phyloP scores from a whole-genome alignment of 1,139 yeast species.

The Barnettozyma hawaiiensis region DNA sequence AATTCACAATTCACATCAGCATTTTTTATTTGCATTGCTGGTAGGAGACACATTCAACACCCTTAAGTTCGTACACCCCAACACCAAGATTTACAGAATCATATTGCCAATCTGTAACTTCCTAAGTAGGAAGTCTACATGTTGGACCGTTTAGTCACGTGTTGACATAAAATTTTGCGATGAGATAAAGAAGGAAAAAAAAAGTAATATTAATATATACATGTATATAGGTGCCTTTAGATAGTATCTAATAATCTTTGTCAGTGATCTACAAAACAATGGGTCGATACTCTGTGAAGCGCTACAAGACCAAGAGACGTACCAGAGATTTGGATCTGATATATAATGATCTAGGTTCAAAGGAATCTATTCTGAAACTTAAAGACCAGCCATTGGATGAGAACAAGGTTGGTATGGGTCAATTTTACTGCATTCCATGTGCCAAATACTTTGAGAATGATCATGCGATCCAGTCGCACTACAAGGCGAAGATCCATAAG shows the following conservation, averaged over 20 bases:
- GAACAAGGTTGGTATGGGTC: constrained; percentile 89
- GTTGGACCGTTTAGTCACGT: background rate
- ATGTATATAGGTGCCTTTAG: background rate
- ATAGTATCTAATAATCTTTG: background rate
- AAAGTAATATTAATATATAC: too few species aligned
- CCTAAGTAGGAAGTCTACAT: constrained; percentile 16
- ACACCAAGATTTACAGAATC: constrained; percentile 1
- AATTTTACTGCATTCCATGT: constrained; percentile 90
- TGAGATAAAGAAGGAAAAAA: constrained; percentile 8
- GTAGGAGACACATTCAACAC: background rate
- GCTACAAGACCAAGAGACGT: constrained; percentile 78
- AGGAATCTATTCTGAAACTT: constrained; percentile 55
- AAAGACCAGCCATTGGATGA: constrained; percentile 86
- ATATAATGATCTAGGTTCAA: constrained; percentile 62
- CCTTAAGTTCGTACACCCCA: background rate
- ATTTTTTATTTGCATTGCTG: constrained; percentile 6
- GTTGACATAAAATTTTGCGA: constrained; percentile 7
- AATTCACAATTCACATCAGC: too few species aligned
- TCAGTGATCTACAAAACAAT: constrained; percentile 33
- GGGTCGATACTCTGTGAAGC: constrained; percentile 81
- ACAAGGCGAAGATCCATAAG: constrained; percentile 73
- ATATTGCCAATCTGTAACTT: background rate
- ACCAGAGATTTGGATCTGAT: constrained; percentile 82
- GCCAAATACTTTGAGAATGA: constrained; percentile 87
- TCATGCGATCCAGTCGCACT: constrained; percentile 64